Percentiles rank a stretch among this genome's conserved stretches.
phyloP scores from a whole-genome alignment of 805 yeast species.

The Candida pini region DNA sequence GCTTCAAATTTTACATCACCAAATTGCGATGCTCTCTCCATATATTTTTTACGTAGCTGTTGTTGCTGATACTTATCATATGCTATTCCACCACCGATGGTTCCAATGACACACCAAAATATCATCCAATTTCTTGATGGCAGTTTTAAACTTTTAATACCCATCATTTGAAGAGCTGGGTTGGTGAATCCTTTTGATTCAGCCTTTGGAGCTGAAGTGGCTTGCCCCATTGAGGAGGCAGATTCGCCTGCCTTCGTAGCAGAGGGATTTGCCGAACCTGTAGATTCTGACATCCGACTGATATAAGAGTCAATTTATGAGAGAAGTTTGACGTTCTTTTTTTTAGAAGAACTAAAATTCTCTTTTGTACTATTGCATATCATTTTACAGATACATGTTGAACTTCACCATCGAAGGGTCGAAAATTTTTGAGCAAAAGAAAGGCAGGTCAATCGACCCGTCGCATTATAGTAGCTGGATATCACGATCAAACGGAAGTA shows the following conservation, averaged over 20 bases:
- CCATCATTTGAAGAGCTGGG: slow-evolving; percentile 83
- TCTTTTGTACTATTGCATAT: too few relatives aligned
- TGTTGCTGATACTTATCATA: slow-evolving; percentile 77
- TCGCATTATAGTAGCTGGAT: too few relatives aligned
- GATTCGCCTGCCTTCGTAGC: background rate
- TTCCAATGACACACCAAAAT: slow-evolving; percentile 68
- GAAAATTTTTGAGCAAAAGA: too few relatives aligned
- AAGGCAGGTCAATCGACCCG: too few relatives aligned
- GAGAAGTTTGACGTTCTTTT: too few relatives aligned
- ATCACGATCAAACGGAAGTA: too few relatives aligned
- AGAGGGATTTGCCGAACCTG: too few relatives aligned
- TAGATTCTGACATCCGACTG: too few relatives aligned
- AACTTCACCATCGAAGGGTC: too few relatives aligned
- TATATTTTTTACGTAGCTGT: slow-evolving; percentile 58
- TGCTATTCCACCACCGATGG: slow-evolving; percentile 65
- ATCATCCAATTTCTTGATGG: slow-evolving; percentile 94
- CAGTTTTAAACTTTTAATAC: slow-evolving; percentile 66
- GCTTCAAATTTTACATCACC: slow-evolving; percentile 42
- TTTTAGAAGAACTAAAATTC: too few relatives aligned
- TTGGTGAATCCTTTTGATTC: slow-evolving; percentile 43
- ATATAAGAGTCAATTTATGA: too few relatives aligned
- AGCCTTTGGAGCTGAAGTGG: slow-evolving; percentile 4
- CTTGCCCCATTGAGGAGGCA: background rate
- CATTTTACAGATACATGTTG: too few relatives aligned
- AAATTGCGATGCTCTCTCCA: slow-evolving; percentile 48